Percentiles rank a stretch among this genome's conserved stretches.
These are phyloP conservation scores for Saxophila tyrrhenica DNA, from an alignment of 495 filamentous ascomycete species.

Conservation along the genomic window DNA sequence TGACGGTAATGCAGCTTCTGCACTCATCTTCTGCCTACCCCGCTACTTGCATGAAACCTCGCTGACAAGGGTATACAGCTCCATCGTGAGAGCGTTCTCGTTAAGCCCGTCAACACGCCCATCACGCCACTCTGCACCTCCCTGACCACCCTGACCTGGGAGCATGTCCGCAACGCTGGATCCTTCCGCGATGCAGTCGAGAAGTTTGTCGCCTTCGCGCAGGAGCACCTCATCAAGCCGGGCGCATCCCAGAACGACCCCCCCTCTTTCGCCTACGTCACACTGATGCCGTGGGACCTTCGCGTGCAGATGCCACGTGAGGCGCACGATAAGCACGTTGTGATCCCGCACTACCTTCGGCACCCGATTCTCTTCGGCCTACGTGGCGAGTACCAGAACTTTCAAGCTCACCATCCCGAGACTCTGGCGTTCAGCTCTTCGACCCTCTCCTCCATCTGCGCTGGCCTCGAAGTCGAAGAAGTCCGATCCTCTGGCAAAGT, in stretches of 20 bases:
- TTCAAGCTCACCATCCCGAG: constrained; percentile 97
- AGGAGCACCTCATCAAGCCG: constrained; percentile 71
- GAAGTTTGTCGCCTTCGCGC: constrained; percentile 83
- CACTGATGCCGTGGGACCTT: constrained; percentile 95
- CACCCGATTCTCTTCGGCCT: constrained; percentile 96
- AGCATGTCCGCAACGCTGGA: constrained; percentile 92
- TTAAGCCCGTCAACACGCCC: constrained; percentile 96
- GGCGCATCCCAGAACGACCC: constrained; percentile 39
- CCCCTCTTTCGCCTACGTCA: constrained; percentile 88
- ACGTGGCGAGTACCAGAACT: constrained; percentile 91
- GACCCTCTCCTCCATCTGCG: constrained; percentile 91
- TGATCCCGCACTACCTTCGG: constrained; percentile 90
- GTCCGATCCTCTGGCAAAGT: constrained; percentile 94
- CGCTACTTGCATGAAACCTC: background rate
- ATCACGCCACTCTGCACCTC: constrained; percentile 98
- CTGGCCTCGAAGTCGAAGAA: constrained; percentile 91
- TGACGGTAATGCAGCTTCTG: too few relatives aligned
- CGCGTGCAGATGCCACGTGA: constrained; percentile 95
- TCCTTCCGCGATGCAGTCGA: constrained; percentile 94
- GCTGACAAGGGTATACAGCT: constrained; percentile 43
- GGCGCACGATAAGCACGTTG: constrained; percentile 93
- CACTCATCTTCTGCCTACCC: background rate
- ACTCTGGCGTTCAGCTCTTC: constrained; percentile 93
- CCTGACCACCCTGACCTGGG: constrained; percentile 95
- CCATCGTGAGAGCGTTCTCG: constrained; percentile 86